Percentiles rank a stretch among this genome's conserved stretches.
Conservation (phyloP, 768 basidiomycete genomes). For the Suillus decipiens region DNA sequence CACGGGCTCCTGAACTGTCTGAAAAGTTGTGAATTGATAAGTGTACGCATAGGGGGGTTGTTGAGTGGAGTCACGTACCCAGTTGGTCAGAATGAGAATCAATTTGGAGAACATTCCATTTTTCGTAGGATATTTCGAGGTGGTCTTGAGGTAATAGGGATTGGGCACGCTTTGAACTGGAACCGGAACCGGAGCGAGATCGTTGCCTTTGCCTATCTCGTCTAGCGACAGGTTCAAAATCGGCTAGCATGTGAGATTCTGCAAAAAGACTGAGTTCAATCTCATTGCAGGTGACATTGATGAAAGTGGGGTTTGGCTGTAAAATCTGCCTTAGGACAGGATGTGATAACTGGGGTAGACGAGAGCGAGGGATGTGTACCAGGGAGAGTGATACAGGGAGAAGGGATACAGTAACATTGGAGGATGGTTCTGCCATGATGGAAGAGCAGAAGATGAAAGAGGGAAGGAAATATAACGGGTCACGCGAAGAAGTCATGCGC, state of each 20-base stretch:
- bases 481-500: slow-evolving; percentile 15
- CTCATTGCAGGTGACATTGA: slow-evolving; percentile 78
- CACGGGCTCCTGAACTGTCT: slow-evolving; percentile 73
- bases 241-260: slow-evolving; percentile 53
- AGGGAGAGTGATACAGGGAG: slow-evolving; percentile 73
- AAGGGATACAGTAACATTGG: slow-evolving; percentile 61
- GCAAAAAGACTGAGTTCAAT: slow-evolving; percentile 79
- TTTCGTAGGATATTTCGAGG: slow-evolving; percentile 71
- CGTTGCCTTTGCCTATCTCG: slow-evolving; percentile 53
- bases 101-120: slow-evolving; percentile 80
- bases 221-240: slow-evolving; percentile 63
- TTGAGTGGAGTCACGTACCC: slow-evolving; percentile 41
- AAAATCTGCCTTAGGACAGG: slow-evolving; percentile 71
- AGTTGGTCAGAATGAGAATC: slow-evolving; percentile 75
- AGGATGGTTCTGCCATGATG: slow-evolving; percentile 26
- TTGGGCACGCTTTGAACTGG: slow-evolving; percentile 26
- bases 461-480: slow-evolving; percentile 10
- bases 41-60: slow-evolving; percentile 9
- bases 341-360: slow-evolving; percentile 57
- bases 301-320: slow-evolving; percentile 63
- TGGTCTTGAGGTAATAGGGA: slow-evolving; percentile 39
- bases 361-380: slow-evolving; percentile 73
- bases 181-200: slow-evolving; percentile 41
- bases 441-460: slow-evolving; percentile 14
- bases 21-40: slow-evolving; percentile 12